phyloP scores from a whole-genome alignment of 2,329 filamentous ascomycete genomes.

The Capronia epimyces region DNA sequence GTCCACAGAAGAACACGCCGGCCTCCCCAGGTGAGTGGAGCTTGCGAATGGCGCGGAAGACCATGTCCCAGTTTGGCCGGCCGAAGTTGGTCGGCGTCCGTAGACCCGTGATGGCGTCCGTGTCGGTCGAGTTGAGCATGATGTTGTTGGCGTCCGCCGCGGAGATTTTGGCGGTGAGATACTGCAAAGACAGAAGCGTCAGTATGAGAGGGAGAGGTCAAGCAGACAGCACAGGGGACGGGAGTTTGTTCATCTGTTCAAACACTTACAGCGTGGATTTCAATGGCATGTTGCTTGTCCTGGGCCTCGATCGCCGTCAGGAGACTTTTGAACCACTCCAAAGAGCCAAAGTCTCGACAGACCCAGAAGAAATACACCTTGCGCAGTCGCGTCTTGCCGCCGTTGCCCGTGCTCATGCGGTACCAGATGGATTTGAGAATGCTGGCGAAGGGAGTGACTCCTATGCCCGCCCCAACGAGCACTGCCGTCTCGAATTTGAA shows the following conservation, averaged over 20 bases:
- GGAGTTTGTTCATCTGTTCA: no score
- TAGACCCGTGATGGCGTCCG: constrained; percentile 77
- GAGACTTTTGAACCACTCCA: constrained; percentile 84
- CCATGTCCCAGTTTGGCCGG: constrained; percentile 83
- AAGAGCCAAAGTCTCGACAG: constrained; percentile 78
- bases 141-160: constrained; percentile 81
- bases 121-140: constrained; percentile 78
- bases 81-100: constrained; percentile 80
- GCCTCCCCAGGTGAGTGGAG: constrained; percentile 67
- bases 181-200: constrained; percentile 40
- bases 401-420: constrained; percentile 66
- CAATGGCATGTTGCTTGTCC: constrained; percentile 75
- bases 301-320: constrained; percentile 80
- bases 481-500: constrained; percentile 56
- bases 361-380: constrained; percentile 96
- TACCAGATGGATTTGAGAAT: constrained; percentile 83
- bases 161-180: constrained; percentile 82
- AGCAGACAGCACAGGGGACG: no score
- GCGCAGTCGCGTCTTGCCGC: constrained; percentile 64
- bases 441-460: constrained; percentile 49
- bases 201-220: neutral
- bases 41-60: constrained; percentile 77
- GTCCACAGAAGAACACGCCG: constrained; percentile 80
- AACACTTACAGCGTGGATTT: constrained; percentile 65
- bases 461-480: constrained; percentile 48